phyloP scores from a whole-genome alignment of 805 yeast genomes.

The Wickerhamiella parazyma region DNA sequence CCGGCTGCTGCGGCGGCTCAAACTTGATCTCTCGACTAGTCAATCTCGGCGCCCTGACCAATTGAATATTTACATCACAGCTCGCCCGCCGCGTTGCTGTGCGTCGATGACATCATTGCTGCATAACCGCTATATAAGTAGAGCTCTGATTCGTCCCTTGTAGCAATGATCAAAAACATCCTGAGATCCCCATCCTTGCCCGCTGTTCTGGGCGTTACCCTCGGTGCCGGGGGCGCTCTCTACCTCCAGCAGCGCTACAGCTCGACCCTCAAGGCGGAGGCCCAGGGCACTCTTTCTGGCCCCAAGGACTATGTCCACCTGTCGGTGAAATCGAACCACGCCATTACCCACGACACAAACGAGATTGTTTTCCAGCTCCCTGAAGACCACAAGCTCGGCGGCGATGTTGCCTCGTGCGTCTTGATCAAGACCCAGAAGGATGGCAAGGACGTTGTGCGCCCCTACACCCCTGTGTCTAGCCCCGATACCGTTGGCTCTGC shows the following conservation, averaged over 20 bases:
- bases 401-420: conserved; percentile 64
- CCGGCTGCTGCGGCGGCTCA: no score
- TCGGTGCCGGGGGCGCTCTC: conserved; percentile 35
- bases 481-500: conserved; percentile 56
- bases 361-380: conserved; percentile 60
- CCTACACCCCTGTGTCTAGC: conserved; percentile 71
- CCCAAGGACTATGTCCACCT: conserved; percentile 27
- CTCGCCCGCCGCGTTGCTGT: not conserved
- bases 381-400: conserved; percentile 58
- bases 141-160: conserved; percentile 1
- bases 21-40: no score
- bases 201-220: conserved; percentile 27
- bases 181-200: conserved; percentile 11
- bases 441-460: conserved; percentile 76
- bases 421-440: conserved; percentile 72
- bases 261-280: conserved; percentile 18
- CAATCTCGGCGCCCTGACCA: no score
- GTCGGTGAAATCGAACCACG: conserved; percentile 15
- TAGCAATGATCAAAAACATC: conserved; percentile 1
- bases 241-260: conserved; percentile 26
- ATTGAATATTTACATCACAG: not conserved
- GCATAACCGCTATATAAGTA: conserved; percentile 2
- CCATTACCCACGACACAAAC: conserved; percentile 33
- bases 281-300: conserved; percentile 16
- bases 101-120: conserved; percentile 8